Conservation (phyloP, 1,284 basidiomycete species). For the Anthracocystis panici-leucophaei region DNA sequence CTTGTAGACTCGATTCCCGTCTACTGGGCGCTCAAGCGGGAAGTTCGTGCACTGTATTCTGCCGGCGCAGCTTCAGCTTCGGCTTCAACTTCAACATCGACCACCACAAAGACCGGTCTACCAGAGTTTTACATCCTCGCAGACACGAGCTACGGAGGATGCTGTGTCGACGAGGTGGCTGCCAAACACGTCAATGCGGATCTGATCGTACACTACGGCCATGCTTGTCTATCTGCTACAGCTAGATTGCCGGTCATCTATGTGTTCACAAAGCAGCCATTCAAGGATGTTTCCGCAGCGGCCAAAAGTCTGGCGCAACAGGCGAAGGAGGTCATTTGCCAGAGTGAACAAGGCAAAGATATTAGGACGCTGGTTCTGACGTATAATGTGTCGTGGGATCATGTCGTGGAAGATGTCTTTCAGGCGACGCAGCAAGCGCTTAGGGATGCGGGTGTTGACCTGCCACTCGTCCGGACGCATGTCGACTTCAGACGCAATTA, state of each 20-base stretch:
- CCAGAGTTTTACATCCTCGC: slow-evolving; percentile 83
- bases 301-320: slow-evolving; percentile 32
- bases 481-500: slow-evolving; percentile 59
- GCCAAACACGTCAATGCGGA: slow-evolving; percentile 94
- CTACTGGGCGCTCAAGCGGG: slow-evolving; percentile 78
- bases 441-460: slow-evolving; percentile 18
- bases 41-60: slow-evolving; percentile 70
- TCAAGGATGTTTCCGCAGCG: slow-evolving; percentile 70
- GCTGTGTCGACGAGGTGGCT: slow-evolving; percentile 95
- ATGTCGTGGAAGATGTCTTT: slow-evolving; percentile 45
- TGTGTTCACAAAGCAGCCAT: slow-evolving; percentile 79
- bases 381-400: slow-evolving; percentile 85
- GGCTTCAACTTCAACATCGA: slow-evolving; percentile 12
- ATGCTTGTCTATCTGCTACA: slow-evolving; percentile 88
- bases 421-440: slow-evolving; percentile 71
- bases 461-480: slow-evolving; percentile 43
- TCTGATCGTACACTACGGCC: slow-evolving; percentile 92
- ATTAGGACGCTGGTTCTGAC: slow-evolving; percentile 74
- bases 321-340: slow-evolving; percentile 18
- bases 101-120: background rate
- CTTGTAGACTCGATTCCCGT: slow-evolving; percentile 87
- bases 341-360: background rate
- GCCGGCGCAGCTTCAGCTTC: background rate
- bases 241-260: slow-evolving; percentile 86
- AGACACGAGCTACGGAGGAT: slow-evolving; percentile 97